A percentile compares a stretch with the other conserved stretches of the same genome.
phyloP scores from a whole-genome alignment of 2,329 filamentous ascomycete species.

The Diaporthe sp. region DNA sequence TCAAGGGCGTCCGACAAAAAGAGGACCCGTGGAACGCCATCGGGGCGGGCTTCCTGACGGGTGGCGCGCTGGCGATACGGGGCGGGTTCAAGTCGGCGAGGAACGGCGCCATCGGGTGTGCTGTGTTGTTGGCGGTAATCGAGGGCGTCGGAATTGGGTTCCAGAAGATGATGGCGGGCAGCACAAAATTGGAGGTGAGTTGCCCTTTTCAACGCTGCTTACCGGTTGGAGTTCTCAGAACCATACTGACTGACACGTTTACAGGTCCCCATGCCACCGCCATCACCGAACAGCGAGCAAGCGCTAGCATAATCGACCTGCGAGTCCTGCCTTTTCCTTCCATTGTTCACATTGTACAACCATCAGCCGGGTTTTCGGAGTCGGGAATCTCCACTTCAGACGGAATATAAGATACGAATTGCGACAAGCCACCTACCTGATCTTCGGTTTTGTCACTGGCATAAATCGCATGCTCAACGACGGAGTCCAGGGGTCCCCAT shows the following conservation, averaged over 20 bases:
- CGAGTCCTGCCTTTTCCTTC: slow-evolving; percentile 9
- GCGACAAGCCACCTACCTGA: slow-evolving; percentile 15
- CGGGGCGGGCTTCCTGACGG: slow-evolving; percentile 96
- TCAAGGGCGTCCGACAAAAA: slow-evolving; percentile 95
- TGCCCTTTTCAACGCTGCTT: too few relatives aligned
- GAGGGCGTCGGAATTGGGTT: slow-evolving; percentile 98
- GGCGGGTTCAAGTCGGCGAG: slow-evolving; percentile 92
- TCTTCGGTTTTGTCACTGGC: slow-evolving; percentile 18
- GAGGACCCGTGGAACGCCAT: slow-evolving; percentile 99
- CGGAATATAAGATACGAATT: slow-evolving; percentile 28
- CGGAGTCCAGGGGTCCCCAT: neutral
- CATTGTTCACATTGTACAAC: slow-evolving; percentile 28
- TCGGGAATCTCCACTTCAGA: slow-evolving; percentile 32
- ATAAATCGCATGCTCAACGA: slow-evolving; percentile 19
- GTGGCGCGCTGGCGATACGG: slow-evolving; percentile 90
- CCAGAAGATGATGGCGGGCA: slow-evolving; percentile 92
- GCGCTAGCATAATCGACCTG: slow-evolving; percentile 10
- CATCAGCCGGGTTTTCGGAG: slow-evolving; percentile 30
- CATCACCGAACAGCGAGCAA: slow-evolving; percentile 23
- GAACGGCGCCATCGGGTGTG: slow-evolving; percentile 97
- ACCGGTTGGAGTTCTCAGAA: too few relatives aligned
- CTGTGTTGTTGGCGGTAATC: slow-evolving; percentile 93
- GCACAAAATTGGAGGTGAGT: slow-evolving; percentile 83
- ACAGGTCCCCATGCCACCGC: slow-evolving; percentile 27
- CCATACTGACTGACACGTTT: neutral